phyloP scores from a whole-genome alignment of 495 filamentous ascomycete species.

The Aeminium ludgeri region DNA sequence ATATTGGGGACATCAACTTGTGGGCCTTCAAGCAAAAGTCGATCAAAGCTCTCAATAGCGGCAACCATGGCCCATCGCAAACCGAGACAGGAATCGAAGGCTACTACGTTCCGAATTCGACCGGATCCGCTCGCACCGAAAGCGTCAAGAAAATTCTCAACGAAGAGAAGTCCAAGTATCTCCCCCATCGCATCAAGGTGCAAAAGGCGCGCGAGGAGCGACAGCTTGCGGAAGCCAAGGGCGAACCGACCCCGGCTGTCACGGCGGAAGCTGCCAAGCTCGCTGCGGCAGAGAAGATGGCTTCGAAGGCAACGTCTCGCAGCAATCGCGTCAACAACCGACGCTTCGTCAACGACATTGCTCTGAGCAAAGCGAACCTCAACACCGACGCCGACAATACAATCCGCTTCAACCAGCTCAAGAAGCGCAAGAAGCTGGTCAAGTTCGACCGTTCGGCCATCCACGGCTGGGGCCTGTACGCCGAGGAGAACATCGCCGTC shows the following conservation, averaged over 20 bases:
- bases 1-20: slow-evolving; percentile 46
- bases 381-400: slow-evolving; percentile 36
- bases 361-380: slow-evolving; percentile 75
- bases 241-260: slow-evolving; percentile 42
- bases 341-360: slow-evolving; percentile 80
- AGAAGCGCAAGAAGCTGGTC: slow-evolving; percentile 98
- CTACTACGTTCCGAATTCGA: slow-evolving; percentile 74
- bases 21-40: slow-evolving; percentile 89
- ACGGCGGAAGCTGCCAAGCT: slow-evolving; percentile 50
- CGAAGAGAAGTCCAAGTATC: slow-evolving; percentile 92
- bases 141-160: slow-evolving; percentile 87
- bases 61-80: slow-evolving; percentile 22
- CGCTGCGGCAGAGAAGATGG: slow-evolving; percentile 51
- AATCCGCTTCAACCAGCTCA: slow-evolving; percentile 94
- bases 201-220: slow-evolving; percentile 77
- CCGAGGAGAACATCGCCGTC: slow-evolving; percentile 88
- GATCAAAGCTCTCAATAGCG: slow-evolving; percentile 64
- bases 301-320: slow-evolving; percentile 63
- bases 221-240: slow-evolving; percentile 53
- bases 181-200: slow-evolving; percentile 92
- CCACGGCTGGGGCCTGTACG: slow-evolving; percentile 96
- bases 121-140: slow-evolving; percentile 80
- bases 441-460: slow-evolving; percentile 96
- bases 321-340: slow-evolving; percentile 90
- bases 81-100: slow-evolving; percentile 52